Base-by-base conservation (phyloP, 2,329 filamentous ascomycete genomes). In the Colletotrichum melonis region DNA sequence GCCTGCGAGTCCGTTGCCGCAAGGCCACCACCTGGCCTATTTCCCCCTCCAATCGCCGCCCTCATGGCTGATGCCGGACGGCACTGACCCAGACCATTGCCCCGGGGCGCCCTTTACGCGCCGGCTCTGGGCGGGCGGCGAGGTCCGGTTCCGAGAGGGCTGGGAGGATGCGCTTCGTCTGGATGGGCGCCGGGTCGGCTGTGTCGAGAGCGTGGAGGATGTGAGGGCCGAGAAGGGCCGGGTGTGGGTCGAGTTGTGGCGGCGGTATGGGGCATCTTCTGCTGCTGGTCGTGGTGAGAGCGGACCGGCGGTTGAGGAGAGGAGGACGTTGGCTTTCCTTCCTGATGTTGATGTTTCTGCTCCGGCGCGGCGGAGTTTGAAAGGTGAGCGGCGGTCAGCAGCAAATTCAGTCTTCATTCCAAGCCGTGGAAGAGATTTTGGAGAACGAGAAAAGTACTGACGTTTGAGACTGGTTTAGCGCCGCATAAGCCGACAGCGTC, bases 91-190 rank as follows among this genome's bases (percentile, higher is more conserved):
- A 5, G 86, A 92, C 66, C 95, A 98, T 79, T 92, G 88, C 28
- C 96, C 96, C 0, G 94, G 93, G 1, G 80, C 80, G 4, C 91
- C 92, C 1, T 98, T 94, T 80, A 88, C 88, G 63, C 89, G 94
- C 26, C 91, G 97, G 22, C 91, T 99, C 85, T 99, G 97, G 97
- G 94, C 94, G 16, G 95, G 95, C 38, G 97, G 96, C 0, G 88
- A 88, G 54, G 82, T 98, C 9, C 80, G 79, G 1, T 93, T 94
- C 76, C 81, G 82, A 22, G 72, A 38, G 6, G 78, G 77, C 4
- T 81, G 79, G 79, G 75, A 72, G 19, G 24, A 72, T 5, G 71
- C 70, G 2, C 63, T 89, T 72, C 56, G 71, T 6, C 75, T 89
- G 4, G 83, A 88, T 66, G 82, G 83, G 3, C 67, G 82, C 12